Evolutionary conservation across 306 rosid species (phyloP), one percentile per base, ranked within the genome.

Genomic region (Ammopiptanthus mongolicus): DNA sequence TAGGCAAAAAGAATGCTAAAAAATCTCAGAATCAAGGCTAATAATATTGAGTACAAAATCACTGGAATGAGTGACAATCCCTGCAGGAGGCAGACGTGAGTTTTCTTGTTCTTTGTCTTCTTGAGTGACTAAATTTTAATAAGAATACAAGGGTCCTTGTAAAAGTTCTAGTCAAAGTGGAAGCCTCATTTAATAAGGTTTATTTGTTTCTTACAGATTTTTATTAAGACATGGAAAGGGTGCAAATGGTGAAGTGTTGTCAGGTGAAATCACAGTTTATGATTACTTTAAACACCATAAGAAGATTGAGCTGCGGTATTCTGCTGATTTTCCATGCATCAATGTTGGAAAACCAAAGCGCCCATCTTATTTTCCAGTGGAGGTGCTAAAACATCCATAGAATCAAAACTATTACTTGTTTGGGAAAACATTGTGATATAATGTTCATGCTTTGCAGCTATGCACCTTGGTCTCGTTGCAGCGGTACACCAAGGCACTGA

Each of bases 321-420:
- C 91, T 37, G 82, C 82, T 69, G 78, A 87, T 68, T 31, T 84
- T 1, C 89, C 86, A 53, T 87, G 91, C 77, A 82, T 87, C 70
- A 82, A 84, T 71, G 79, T 85, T 55, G 91, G 89, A 21, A 85
- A 82, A 71, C 80, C 87, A 55, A 77, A 82, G 63, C 80, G 60
- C 1, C 84, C 91, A 0, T 8, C 55, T 50, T 82, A 70, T 59
- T 82, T 85, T 66, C 88, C 88, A 8, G 8, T 85, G 4, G 88
- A 80, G 87, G 86, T 86, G 60, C 31, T 18, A 33, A 12, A 33
- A 37, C 2, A 8, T 3, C 17, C 7, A 33, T 8, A 31, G 5
- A 9, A 52, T 55, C 48, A 3, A 15, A 23, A 17, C 28, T 21
- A 2, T 31, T 71, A 15, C 46, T 21, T 66, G 0, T 46, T 2